These are phyloP conservation scores for Nakazawaea pomicola DNA, from an alignment of 805 yeast species.

Conservation along the genomic window DNA sequence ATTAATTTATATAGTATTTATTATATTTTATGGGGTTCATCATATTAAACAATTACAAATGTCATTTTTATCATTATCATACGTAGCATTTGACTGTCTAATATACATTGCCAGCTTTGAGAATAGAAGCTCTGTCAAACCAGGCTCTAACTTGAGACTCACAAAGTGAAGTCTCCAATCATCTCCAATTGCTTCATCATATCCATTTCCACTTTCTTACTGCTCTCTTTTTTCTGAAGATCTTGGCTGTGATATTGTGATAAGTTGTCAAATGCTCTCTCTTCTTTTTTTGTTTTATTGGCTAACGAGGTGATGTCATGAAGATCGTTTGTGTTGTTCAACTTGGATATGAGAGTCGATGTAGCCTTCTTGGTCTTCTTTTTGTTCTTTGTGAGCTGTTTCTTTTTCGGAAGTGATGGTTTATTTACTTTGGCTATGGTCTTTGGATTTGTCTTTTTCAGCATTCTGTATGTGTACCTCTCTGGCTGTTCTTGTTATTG, in stretches of 20 bases:
- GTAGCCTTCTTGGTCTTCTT: conserved; percentile 12
- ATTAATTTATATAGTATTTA: too few relatives aligned
- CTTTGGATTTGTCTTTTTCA: conserved; percentile 20
- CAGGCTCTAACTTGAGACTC: neutral
- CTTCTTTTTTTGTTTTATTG: conserved; percentile 13
- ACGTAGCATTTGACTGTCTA: too few relatives aligned
- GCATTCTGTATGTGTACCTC: too few relatives aligned
- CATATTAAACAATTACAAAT: too few relatives aligned
- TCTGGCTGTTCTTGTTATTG: too few relatives aligned
- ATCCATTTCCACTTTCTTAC: conserved; percentile 34
- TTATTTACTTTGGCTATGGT: conserved; percentile 18
- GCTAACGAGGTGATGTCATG: conserved; percentile 15
- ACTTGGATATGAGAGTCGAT: conserved; percentile 10
- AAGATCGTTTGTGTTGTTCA: conserved; percentile 19
- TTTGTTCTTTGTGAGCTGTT: conserved; percentile 16
- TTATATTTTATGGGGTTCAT: too few relatives aligned
- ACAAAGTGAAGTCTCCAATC: conserved; percentile 38
- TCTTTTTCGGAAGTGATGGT: conserved; percentile 14
- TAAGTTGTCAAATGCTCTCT: conserved; percentile 31
- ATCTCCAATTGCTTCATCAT: conserved; percentile 41
- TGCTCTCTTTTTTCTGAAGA: conserved; percentile 18
- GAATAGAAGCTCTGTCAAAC: too few relatives aligned
- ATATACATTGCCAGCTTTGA: too few relatives aligned
- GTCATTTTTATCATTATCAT: too few relatives aligned
- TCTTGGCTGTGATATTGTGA: conserved; percentile 37